Base-by-base conservation (phyloP, 2,329 filamentous ascomycete species). In the Ceratocystis lukuohia region DNA sequence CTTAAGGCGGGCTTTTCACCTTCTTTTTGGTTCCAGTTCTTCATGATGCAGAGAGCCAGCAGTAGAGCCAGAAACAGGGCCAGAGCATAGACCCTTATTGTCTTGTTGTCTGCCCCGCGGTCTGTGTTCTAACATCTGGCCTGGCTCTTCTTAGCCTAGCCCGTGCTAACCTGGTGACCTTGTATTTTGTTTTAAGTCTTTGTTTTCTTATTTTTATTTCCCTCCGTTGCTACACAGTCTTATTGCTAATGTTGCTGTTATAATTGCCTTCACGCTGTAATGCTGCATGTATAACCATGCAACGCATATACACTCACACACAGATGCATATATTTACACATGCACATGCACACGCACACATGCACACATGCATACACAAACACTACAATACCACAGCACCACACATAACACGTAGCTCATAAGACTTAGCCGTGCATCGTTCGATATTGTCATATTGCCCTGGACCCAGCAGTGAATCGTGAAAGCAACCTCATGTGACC, bases 141-240 rank as follows among this genome's bases (percentile, higher is more conserved):
- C 12, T 41, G 37, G 37, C 37, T 15, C 37, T 41, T 41, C 37
- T 41, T 41, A 41, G 37, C 37, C 10, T 1, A 41, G 37, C 37
- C 37, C 10, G 37, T 41, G 37, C 37, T 41, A 12, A 41, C 37
- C 37, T 41, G 37, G 37, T 12, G 53, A 28, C 25, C 22, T 5
- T 57, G 53, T 7, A 25, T 33, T 20, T 3, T 66, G 45, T 22
- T 62, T n/a, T 15, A 48, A 44, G 22, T 12, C 33, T 56, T 65
- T n/a, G 20, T 65, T 62, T 28, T 48, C 45, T 48, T 15, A 28
- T 48, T 63, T 44, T 48, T 66, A 15, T 41, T 61, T 62, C n/a
- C 62, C 28, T 61, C 30, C 53, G 45, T 10, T 45, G 57, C 25
- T 59, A 45, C 30, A 41, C 37, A 15, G 10, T 33, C 37, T 44